Conservation (phyloP, 805 yeast species). For the Pichia insulana region DNA sequence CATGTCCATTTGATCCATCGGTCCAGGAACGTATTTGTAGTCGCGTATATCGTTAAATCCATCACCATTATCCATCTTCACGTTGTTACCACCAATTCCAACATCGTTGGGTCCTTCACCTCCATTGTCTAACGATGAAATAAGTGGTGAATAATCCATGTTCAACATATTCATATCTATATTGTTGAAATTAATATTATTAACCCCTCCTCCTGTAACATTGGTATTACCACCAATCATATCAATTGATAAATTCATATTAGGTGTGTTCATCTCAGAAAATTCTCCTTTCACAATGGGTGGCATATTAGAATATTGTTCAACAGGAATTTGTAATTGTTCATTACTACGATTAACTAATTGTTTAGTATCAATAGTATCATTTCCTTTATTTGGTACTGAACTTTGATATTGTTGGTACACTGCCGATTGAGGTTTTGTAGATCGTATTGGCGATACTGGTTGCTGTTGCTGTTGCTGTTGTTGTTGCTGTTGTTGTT, state of each 20-base stretch:
- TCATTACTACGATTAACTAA: background rate
- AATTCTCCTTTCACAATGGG: background rate
- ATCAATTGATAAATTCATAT: background rate
- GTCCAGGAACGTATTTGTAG: conserved; percentile 59
- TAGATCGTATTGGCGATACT: background rate
- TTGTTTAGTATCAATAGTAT: no score
- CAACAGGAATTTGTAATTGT: background rate
- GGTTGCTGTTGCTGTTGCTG: background rate
- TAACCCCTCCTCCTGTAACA: no score
- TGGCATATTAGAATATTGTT: background rate
- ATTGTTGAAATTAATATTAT: background rate
- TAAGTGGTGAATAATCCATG: background rate
- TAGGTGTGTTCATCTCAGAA: background rate
- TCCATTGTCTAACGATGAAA: background rate
- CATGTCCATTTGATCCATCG: conserved; percentile 77
- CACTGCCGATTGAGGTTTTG: no score
- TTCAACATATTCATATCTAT: background rate
- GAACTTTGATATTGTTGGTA: no score
- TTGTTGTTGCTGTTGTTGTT: background rate
- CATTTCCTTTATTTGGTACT: no score
- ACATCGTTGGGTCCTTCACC: background rate
- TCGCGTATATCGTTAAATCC: conserved; percentile 8
- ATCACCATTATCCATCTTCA: background rate
- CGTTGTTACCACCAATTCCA: background rate
- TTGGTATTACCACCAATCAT: no score